phyloP scores from a whole-genome alignment of 257 asterid genomes.

The Fraxinus quadrangulata region DNA sequence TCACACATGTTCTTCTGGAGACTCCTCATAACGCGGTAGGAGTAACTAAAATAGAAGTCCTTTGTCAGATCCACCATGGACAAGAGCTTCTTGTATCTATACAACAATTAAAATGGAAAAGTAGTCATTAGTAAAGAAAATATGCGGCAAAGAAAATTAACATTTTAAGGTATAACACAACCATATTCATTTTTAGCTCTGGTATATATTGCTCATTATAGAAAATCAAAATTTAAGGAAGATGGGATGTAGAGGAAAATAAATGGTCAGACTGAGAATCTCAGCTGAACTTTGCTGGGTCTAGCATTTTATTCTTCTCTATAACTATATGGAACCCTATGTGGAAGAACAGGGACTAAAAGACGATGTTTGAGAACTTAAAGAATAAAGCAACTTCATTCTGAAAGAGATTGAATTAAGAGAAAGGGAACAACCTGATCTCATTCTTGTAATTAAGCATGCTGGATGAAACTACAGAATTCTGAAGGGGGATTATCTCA shows the following conservation, averaged over 20 bases:
- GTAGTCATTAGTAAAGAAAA: constrained; percentile 10
- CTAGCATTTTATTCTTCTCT: background rate
- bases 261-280: background rate
- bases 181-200: constrained; percentile 19
- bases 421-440: constrained; percentile 59
- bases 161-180: background rate
- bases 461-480: constrained; percentile 59
- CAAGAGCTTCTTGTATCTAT: constrained; percentile 90
- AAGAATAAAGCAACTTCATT: background rate
- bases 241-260: background rate
- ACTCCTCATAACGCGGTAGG: constrained; percentile 93
- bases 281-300: background rate
- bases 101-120: constrained; percentile 26
- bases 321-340: background rate
- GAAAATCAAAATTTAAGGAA: background rate
- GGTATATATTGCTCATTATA: background rate
- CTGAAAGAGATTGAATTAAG: background rate
- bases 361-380: background rate
- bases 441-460: constrained; percentile 64
- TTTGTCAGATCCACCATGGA: constrained; percentile 94
- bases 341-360: background rate
- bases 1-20: constrained; percentile 80
- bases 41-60: constrained; percentile 98
- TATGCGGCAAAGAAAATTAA: constrained; percentile 16
- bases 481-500: constrained; percentile 80